These are phyloP conservation scores for Floccularia luteovirens DNA, from an alignment of 768 basidiomycete genomes.

Conservation along the genomic window DNA sequence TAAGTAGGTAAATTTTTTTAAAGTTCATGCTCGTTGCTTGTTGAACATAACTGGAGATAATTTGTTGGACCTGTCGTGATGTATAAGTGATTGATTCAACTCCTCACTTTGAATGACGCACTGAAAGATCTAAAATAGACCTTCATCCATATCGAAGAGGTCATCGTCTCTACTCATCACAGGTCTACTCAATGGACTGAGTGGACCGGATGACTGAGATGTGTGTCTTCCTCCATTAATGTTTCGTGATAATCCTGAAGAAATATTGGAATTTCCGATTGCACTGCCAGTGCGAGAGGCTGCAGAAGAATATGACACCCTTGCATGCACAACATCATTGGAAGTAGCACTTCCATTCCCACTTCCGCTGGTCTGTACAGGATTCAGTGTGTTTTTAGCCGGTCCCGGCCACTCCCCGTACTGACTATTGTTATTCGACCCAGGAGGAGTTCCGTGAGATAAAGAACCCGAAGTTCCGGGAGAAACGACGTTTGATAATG, in stretches of 20 bases:
- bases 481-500: conserved; percentile 27
- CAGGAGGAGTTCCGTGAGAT: neutral
- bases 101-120: too few species aligned
- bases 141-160: conserved; percentile 64
- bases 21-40: too few species aligned
- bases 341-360: conserved; percentile 3
- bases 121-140: too few species aligned
- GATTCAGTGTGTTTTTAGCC: conserved; percentile 2
- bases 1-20: too few species aligned
- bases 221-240: conserved; percentile 28
- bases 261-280: conserved; percentile 13
- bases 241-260: conserved; percentile 29
- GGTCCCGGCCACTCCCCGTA: conserved; percentile 19
- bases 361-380: conserved; percentile 3
- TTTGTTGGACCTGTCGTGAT: too few species aligned
- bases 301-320: conserved; percentile 47
- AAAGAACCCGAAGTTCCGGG: conserved; percentile 11
- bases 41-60: too few species aligned
- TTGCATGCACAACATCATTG: conserved; percentile 46
- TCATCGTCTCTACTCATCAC: conserved; percentile 49
- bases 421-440: conserved; percentile 13
- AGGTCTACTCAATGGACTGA: conserved; percentile 58
- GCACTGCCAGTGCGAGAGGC: conserved; percentile 13
- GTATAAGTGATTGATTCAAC: too few species aligned
- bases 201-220: conserved; percentile 20